Base-by-base conservation (phyloP, 2,329 filamentous ascomycete genomes). In the Beauveria sp. region DNA sequence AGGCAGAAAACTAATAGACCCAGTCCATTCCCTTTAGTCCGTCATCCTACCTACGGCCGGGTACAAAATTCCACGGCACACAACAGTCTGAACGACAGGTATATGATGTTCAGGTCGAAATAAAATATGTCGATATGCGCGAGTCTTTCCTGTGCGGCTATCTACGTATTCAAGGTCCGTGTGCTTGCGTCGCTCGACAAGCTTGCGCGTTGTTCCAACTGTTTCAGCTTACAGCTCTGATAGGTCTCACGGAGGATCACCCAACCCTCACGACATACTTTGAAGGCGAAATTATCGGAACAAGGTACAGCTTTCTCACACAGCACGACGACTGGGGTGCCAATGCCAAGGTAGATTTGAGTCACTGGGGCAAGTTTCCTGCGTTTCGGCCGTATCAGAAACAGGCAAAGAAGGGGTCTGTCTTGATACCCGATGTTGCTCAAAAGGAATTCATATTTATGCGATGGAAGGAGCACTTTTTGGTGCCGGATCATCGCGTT, bases 401-500 rank as follows among this genome's bases (percentile, higher is more conserved):
- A 68, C 77, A 80, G 62, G 81, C 80, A 40, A 79, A 78, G 51
- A 85, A 82, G 67, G 83, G 84, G 18, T 73, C 84, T 24, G 73
- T 80, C 30, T 67, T 71, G 78, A 79, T 86, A 78, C 77, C 86
- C 78, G 88, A 96, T 67, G 84, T 88, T 67, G 84, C 85, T 53
- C 89, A 96, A 70, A 82, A 86, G 65, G 92, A 97, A 67, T 87
- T 96, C 72, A 87, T 99, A 37, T 99, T 97, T 70, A 99, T 99
- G 94, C 86, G 94, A 63, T 99, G 94, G 94, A 99, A 99, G 75
- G 94, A 99, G 71, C 92, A 96, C 69, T 99, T 99, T 69, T 79
- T 99, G 0, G 94, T 99, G 0, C 94, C 94, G 1, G 92, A 99
- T 70, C 94, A 99, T 72, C 85, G 90, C 18, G 92, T 97, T 22